Percentiles rank a stretch among this genome's conserved stretches.
phyloP scores from a whole-genome alignment of 2,329 filamentous ascomycete species.

The Endothia cerciana region DNA sequence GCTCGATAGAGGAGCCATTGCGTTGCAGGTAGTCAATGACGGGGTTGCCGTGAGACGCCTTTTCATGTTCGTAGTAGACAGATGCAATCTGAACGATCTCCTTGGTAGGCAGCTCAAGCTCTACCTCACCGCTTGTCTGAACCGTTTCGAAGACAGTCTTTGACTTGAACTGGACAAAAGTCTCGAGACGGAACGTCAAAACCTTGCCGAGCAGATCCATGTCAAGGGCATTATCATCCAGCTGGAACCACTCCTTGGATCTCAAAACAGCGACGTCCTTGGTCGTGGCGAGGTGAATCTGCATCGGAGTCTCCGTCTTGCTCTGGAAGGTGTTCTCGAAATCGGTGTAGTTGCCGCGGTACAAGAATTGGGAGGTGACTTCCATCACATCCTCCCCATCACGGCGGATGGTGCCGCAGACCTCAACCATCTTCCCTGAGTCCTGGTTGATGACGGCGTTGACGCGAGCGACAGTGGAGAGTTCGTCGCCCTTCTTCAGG shows the following conservation, averaged over 20 bases:
- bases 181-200: slow-evolving; percentile 93
- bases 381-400: slow-evolving; percentile 91
- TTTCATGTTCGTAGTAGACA: slow-evolving; percentile 86
- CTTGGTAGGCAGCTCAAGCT: slow-evolving; percentile 93
- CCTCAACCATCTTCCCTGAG: slow-evolving; percentile 98
- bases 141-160: slow-evolving; percentile 88
- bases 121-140: slow-evolving; percentile 87
- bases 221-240: slow-evolving; percentile 71
- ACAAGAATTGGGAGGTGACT: slow-evolving; percentile 97
- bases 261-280: slow-evolving; percentile 93
- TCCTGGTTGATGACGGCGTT: slow-evolving; percentile 98
- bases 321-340: slow-evolving; percentile 99
- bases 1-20: slow-evolving; percentile 89
- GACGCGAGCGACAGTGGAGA: slow-evolving; percentile 92
- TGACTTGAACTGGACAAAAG: slow-evolving; percentile 92
- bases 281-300: slow-evolving; percentile 82
- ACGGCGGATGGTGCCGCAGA: slow-evolving; percentile 93
- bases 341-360: slow-evolving; percentile 89
- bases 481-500: slow-evolving; percentile 90
- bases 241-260: slow-evolving; percentile 96
- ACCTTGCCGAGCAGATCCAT: slow-evolving; percentile 91
- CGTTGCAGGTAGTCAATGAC: slow-evolving; percentile 95
- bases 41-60: slow-evolving; percentile 90
- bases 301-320: slow-evolving; percentile 93
- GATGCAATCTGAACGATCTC: slow-evolving; percentile 97